phyloP scores from a whole-genome alignment of 228 moss, liverwort and hornwort genomes.

The Sphagnum fallax region DNA sequence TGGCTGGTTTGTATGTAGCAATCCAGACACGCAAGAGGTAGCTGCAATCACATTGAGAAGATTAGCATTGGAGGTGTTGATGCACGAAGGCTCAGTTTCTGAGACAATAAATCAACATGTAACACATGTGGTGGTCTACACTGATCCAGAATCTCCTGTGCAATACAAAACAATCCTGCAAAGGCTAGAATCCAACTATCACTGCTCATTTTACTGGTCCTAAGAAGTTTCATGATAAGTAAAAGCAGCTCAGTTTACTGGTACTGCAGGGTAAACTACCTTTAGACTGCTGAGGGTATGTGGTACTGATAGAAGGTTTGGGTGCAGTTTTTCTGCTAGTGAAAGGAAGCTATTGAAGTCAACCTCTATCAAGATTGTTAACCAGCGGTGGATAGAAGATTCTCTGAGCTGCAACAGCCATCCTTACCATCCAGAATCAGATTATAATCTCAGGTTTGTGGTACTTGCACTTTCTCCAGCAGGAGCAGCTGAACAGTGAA shows the following conservation, averaged over 20 bases:
- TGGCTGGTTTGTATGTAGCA: slow-evolving; percentile 34
- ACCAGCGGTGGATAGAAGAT: slow-evolving; percentile 83
- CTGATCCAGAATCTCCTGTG: slow-evolving; percentile 35
- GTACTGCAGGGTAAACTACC: background rate
- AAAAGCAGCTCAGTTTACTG: background rate
- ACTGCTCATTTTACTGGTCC: background rate
- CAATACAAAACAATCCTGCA: slow-evolving; percentile 53
- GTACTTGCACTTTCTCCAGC: background rate
- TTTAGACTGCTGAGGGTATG: background rate
- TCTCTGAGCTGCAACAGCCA: slow-evolving; percentile 28
- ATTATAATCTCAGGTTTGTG: slow-evolving; percentile 66
- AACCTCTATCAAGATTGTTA: slow-evolving; percentile 59
- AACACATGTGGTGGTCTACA: slow-evolving; percentile 79
- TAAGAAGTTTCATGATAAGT: background rate
- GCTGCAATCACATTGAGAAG: slow-evolving; percentile 53
- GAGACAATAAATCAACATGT: slow-evolving; percentile 41
- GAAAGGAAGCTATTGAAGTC: slow-evolving; percentile 42
- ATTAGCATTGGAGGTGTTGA: slow-evolving; percentile 76
- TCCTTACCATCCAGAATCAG: slow-evolving; percentile 30
- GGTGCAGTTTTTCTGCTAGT: slow-evolving; percentile 44
- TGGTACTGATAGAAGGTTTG: slow-evolving; percentile 1
- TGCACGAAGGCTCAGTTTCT: slow-evolving; percentile 65
- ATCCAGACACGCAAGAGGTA: slow-evolving; percentile 54
- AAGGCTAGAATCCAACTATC: slow-evolving; percentile 33
- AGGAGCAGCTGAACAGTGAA: too few relatives aligned